A percentile compares a stretch with the other conserved stretches of the same genome.
phyloP scores from a whole-genome alignment of 2,329 filamentous ascomycete species.

The Geosmithia putterillii region DNA sequence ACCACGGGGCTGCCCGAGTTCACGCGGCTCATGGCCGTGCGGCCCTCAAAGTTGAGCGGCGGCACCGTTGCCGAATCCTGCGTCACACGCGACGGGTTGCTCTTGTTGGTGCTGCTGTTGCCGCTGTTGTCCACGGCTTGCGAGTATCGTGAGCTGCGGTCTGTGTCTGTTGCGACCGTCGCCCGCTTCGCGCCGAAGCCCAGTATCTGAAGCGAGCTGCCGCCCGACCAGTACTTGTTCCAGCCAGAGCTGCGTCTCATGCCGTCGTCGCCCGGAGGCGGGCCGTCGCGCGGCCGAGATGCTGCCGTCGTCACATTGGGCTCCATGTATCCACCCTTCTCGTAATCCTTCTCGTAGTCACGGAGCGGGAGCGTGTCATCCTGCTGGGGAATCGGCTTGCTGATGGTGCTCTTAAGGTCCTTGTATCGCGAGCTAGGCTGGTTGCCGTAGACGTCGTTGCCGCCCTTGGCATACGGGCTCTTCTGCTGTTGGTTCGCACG shows the following conservation, averaged over 20 bases:
- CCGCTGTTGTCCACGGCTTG: slow-evolving; percentile 11
- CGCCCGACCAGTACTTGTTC: slow-evolving; percentile 69
- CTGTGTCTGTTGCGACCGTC: slow-evolving; percentile 45
- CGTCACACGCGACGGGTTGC: slow-evolving; percentile 34
- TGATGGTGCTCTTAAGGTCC: slow-evolving; percentile 49
- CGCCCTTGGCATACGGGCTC: slow-evolving; percentile 37
- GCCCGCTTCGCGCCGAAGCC: slow-evolving; percentile 37
- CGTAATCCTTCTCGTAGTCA: not conserved
- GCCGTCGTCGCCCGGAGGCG: slow-evolving; percentile 22
- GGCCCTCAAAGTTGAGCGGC: slow-evolving; percentile 53
- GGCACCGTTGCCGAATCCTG: slow-evolving; percentile 59
- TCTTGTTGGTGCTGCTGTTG: slow-evolving; percentile 6
- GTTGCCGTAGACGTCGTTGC: slow-evolving; percentile 42
- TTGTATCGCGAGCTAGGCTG: slow-evolving; percentile 43
- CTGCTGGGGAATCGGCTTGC: slow-evolving; percentile 43
- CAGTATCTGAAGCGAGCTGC: slow-evolving; percentile 40
- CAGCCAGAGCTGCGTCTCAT: slow-evolving; percentile 57
- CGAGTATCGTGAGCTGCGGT: slow-evolving; percentile 45
- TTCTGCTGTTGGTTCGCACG: slow-evolving; percentile 36
- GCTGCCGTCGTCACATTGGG: slow-evolving; percentile 9
- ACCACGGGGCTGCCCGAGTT: slow-evolving; percentile 59
- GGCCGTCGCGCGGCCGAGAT: slow-evolving; percentile 22
- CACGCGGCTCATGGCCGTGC: slow-evolving; percentile 52
- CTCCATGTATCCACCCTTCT: not conserved
- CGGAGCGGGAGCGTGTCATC: too few relatives aligned